Conservation (phyloP, 306 rosid species). For the Astragalus membranaceus region DNA sequence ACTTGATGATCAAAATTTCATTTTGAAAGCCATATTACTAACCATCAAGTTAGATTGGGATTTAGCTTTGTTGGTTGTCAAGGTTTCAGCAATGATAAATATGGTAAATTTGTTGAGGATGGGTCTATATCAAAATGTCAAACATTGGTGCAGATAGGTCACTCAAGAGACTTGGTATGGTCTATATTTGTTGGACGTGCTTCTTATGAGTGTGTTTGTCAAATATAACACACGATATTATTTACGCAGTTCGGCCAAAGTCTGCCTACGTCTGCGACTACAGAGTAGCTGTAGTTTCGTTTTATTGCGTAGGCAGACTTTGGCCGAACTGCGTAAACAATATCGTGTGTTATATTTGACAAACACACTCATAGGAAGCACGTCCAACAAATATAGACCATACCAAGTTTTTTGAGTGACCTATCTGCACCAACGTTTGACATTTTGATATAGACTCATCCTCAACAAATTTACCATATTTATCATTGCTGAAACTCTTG, state of each 20-base stretch:
- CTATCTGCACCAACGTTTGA: not conserved
- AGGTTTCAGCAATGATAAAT: not conserved
- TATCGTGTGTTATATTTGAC: too few species aligned
- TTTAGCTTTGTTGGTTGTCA: not conserved
- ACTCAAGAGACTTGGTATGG: not conserved
- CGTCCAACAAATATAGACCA: not conserved
- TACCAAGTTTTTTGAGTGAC: not conserved
- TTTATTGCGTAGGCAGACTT: too few species aligned
- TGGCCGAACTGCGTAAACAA: too few species aligned
- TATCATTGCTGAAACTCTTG: not conserved
- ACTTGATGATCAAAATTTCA: not conserved
- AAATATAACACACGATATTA: too few species aligned
- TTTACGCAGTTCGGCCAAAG: too few species aligned
- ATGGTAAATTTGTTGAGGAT: not conserved
- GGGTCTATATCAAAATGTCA: not conserved
- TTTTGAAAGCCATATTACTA: not conserved
- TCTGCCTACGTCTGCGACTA: too few species aligned
- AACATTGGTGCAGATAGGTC: not conserved
- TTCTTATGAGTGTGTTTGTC: not conserved
- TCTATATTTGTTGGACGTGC: not conserved
- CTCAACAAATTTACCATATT: not conserved
- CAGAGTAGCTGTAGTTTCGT: too few species aligned
- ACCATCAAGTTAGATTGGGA: not conserved
- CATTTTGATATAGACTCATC: not conserved
- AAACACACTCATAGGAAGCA: not conserved